Percentiles rank a stretch among this genome's conserved stretches.
Conservation (phyloP, 228 moss, liverwort and hornwort genomes). For the Sphagnum fallax region DNA sequence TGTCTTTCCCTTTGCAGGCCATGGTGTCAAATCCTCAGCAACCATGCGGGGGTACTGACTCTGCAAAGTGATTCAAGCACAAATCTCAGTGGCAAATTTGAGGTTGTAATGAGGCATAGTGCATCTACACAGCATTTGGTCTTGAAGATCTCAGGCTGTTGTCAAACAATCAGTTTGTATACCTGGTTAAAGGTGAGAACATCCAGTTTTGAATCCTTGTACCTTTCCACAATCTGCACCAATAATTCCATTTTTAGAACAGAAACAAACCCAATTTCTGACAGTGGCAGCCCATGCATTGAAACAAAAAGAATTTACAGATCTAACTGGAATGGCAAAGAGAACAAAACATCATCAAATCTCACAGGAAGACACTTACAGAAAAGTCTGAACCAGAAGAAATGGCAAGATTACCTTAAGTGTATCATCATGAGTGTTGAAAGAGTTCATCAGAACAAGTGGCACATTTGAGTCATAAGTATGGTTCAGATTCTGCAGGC, state of each 20-base stretch:
- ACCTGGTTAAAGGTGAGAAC: slow-evolving; percentile 92
- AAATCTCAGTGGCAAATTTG: too few relatives aligned
- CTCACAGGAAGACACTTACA: too few relatives aligned
- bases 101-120: too few relatives aligned
- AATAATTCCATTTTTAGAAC: too few relatives aligned
- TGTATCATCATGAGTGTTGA: slow-evolving; percentile 96
- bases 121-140: too few relatives aligned
- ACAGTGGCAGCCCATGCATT: too few relatives aligned
- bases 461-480: slow-evolving; percentile 66
- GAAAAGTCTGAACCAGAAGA: too few relatives aligned
- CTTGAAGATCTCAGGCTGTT: too few relatives aligned
- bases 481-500: slow-evolving; percentile 64
- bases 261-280: too few relatives aligned
- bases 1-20: slow-evolving; percentile 91
- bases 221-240: slow-evolving; percentile 73
- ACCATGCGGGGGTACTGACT: slow-evolving; percentile 62
- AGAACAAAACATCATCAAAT: too few relatives aligned
- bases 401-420: slow-evolving; percentile 38
- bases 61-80: slow-evolving; percentile 6
- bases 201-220: slow-evolving; percentile 69
- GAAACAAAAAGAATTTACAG: too few relatives aligned
- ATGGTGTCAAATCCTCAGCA: slow-evolving; percentile 64
- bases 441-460: slow-evolving; percentile 98
- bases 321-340: too few relatives aligned
- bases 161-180: neutral